phyloP scores from a whole-genome alignment of 140 eudicot species.

The Ambrosia hybrid region DNA sequence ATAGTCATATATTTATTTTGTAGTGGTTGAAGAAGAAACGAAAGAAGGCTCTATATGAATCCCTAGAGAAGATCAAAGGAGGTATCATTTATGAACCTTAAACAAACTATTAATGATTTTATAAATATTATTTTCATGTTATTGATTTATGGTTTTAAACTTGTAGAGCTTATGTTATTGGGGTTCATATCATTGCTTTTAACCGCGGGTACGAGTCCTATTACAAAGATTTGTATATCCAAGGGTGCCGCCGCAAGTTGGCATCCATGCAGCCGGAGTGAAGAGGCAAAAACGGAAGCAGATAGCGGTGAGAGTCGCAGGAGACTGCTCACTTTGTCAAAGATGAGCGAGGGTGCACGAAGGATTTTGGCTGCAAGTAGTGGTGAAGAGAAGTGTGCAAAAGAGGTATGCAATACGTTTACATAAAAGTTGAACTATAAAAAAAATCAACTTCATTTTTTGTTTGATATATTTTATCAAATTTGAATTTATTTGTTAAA shows the following conservation, averaged over 20 bases:
- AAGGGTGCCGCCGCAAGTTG: slow-evolving; percentile 42
- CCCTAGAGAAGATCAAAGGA: slow-evolving; percentile 48
- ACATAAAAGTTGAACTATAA: not conserved
- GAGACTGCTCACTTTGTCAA: slow-evolving; percentile 41
- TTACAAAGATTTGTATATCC: slow-evolving; percentile 57
- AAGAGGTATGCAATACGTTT: slow-evolving; percentile 32
- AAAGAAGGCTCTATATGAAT: slow-evolving; percentile 45
- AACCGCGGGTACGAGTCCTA: slow-evolving; percentile 50
- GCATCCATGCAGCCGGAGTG: slow-evolving; percentile 42
- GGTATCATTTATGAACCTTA: slow-evolving; percentile 9
- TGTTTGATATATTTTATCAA: not conserved
- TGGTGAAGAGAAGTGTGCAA: slow-evolving; percentile 43
- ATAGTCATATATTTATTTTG: not conserved
- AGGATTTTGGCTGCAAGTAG: slow-evolving; percentile 45
- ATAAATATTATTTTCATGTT: not conserved
- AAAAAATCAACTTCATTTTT: not conserved
- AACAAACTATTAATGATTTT: not conserved
- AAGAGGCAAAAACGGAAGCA: not conserved
- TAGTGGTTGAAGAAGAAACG: slow-evolving; percentile 52
- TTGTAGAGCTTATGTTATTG: slow-evolving; percentile 63
- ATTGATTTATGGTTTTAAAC: not conserved
- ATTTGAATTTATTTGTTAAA: not conserved
- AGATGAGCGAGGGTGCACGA: slow-evolving; percentile 27
- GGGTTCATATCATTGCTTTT: slow-evolving; percentile 66
- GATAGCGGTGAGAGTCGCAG: slow-evolving; percentile 35